Base-by-base conservation (phyloP, 1,284 basidiomycete genomes). In the Apiotrichum laibachii region DNA sequence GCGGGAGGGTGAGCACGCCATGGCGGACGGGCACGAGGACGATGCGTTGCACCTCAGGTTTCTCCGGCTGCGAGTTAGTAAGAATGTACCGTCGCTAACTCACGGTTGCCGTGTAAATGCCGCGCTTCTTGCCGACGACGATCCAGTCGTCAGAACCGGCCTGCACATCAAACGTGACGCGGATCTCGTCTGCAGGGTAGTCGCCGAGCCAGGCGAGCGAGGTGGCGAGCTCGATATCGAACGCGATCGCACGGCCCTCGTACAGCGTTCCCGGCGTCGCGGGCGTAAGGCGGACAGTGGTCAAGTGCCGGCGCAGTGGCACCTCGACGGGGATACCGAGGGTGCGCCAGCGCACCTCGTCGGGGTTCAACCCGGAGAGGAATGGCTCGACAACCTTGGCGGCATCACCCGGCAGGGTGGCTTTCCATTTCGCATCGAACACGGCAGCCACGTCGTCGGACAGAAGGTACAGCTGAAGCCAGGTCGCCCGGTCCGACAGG, bases 251-350 rank as follows among this genome's bases (percentile, higher is more conserved):
- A 21, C 70, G 64, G 12, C 75, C 75, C 63, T 76, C 73, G 60
- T 73, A 75, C n/a, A 75, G 59, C 42, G 56, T 46, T 8, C 26
- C 15, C 10, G 55, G n/a, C 3, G 60, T 42, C 0, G 59, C 40
- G n/a, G 61, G 58, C n/a, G 62, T 61, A 19, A 70, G 63, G 10
- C 56, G 62, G 11, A 71, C 65, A 0, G 58, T 59, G 10, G 70
- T 70, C n/a, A 73, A 59, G 10, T 73, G 64, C 11, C 73, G 61
- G 33, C 67, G 62, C 13, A 70, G 66, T 16, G 75, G 73, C 0
- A 77, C 68, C n/a, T 77, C 75, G n/a, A 77, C 75, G 1, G 75
- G 75, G n/a, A 77, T 76, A 50, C 72, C 69, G 16, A 77, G 62
- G 1, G 64, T 75, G 26, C 73, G 65, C 75, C 73, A 76, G 13